phyloP scores from a whole-genome alignment of 768 basidiomycete genomes.

The Suillus discolor region DNA sequence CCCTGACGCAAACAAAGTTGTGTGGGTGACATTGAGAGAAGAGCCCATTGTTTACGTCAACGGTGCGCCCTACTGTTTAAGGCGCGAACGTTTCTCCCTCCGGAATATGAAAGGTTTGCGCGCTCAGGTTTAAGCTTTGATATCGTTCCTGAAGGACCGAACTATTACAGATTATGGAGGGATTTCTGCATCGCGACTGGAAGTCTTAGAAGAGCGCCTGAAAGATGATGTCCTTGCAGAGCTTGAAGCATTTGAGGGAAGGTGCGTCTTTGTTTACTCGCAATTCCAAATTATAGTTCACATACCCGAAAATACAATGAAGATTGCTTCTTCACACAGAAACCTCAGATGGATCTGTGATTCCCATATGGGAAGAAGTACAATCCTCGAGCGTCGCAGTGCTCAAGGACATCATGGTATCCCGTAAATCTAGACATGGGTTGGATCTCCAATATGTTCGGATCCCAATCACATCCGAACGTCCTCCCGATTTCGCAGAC shows the following conservation, averaged over 20 bases:
- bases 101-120: constrained; percentile 90
- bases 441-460: constrained; percentile 77
- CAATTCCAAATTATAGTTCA: not conserved
- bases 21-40: constrained; percentile 94
- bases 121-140: not conserved
- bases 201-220: constrained; percentile 88
- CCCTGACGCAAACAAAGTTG: constrained; percentile 60
- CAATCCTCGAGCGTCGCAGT: constrained; percentile 70
- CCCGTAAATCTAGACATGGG: constrained; percentile 44
- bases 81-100: constrained; percentile 82
- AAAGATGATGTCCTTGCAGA: constrained; percentile 88
- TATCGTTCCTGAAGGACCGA: not conserved
- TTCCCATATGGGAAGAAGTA: constrained; percentile 95
- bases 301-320: constrained; percentile 1
- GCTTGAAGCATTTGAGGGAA: constrained; percentile 79
- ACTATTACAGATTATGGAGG: constrained; percentile 82
- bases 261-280: constrained; percentile 43
- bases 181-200: constrained; percentile 87
- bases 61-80: constrained; percentile 87
- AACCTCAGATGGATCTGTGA: constrained; percentile 80
- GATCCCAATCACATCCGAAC: constrained; percentile 93
- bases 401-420: constrained; percentile 86
- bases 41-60: constrained; percentile 93
- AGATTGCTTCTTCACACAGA: constrained; percentile 92
- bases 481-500: constrained; percentile 73